These are phyloP conservation scores for Capsicum rhomboideum DNA, from an alignment of 257 asterid genomes.

Conservation along the genomic window DNA sequence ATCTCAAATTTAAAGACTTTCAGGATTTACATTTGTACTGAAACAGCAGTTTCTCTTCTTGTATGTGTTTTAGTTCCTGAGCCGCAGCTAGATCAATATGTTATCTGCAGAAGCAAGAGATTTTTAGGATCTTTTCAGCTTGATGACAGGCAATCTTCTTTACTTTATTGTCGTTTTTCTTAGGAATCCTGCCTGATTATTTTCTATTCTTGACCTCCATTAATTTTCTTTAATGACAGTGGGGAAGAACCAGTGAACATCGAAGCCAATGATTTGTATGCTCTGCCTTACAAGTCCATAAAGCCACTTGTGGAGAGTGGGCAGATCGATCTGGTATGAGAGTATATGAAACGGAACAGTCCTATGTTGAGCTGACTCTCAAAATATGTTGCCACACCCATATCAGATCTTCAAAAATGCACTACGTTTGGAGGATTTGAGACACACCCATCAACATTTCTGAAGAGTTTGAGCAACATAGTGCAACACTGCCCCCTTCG, in stretches of 20 bases:
- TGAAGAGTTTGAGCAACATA: not conserved
- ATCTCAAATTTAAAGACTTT: not conserved
- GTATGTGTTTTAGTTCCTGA: slow-evolving; percentile 46
- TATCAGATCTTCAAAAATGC: not conserved
- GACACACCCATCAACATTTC: not conserved
- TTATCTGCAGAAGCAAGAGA: slow-evolving; percentile 79
- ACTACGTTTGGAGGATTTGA: not conserved
- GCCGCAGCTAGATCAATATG: slow-evolving; percentile 64
- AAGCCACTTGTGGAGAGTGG: slow-evolving; percentile 80
- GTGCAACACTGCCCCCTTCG: not conserved
- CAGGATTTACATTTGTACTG: not conserved
- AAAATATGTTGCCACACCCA: not conserved
- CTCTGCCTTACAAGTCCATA: slow-evolving; percentile 70
- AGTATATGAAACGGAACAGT: not conserved
- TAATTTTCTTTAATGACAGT: slow-evolving; percentile 24
- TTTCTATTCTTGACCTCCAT: slow-evolving; percentile 5
- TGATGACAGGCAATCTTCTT: slow-evolving; percentile 53
- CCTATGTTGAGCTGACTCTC: not conserved
- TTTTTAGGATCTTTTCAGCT: slow-evolving; percentile 73
- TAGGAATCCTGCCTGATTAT: not conserved
- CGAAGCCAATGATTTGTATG: slow-evolving; percentile 78
- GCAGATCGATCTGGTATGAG: slow-evolving; percentile 76
- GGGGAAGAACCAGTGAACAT: slow-evolving; percentile 70
- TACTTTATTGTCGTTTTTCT: not conserved
- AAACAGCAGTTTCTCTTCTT: not conserved